A percentile compares a stretch with the other conserved stretches of the same genome.
Conservation (phyloP, 2,329 filamentous ascomycete genomes). For the Beauveria varroae region DNA sequence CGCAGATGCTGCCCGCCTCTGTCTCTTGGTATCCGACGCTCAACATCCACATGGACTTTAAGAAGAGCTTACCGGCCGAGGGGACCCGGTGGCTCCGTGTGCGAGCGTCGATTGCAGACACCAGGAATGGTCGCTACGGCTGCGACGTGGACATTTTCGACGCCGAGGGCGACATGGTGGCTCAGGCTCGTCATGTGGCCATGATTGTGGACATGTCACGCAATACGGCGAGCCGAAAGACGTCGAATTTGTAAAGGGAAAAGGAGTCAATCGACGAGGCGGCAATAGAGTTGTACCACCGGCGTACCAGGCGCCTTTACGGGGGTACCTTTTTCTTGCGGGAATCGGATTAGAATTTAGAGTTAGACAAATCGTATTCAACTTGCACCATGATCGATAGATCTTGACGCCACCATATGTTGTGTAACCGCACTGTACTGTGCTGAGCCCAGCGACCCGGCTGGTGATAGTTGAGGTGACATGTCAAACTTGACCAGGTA, state of each 20-base stretch:
- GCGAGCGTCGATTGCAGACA: slow-evolving; percentile 55
- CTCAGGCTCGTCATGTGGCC: slow-evolving; percentile 24
- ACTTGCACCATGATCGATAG: background rate
- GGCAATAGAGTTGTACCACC: background rate
- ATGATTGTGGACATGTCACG: slow-evolving; percentile 19
- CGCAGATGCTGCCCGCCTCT: background rate
- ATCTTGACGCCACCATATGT: background rate
- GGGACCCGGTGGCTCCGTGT: slow-evolving; percentile 68
- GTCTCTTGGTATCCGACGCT: slow-evolving; percentile 70
- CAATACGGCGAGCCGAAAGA: slow-evolving; percentile 20
- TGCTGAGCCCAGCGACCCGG: slow-evolving; percentile 3
- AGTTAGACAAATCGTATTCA: background rate
- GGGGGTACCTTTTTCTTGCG: background rate
- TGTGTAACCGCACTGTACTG: background rate
- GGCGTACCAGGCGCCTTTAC: background rate
- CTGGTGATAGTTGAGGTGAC: background rate
- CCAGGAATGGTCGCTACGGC: slow-evolving; percentile 67
- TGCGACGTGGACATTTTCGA: slow-evolving; percentile 64
- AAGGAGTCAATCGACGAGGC: background rate
- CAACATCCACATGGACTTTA: slow-evolving; percentile 67
- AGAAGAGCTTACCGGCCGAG: slow-evolving; percentile 58
- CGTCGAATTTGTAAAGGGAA: background rate
- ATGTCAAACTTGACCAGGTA: background rate
- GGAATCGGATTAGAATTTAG: background rate
- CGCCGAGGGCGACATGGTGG: slow-evolving; percentile 21